Evolutionary conservation across 2,329 filamentous ascomycete genomes (phyloP), one percentile per base, ranked within the genome.

Genomic region (Aspergillus hiratsukae): DNA sequence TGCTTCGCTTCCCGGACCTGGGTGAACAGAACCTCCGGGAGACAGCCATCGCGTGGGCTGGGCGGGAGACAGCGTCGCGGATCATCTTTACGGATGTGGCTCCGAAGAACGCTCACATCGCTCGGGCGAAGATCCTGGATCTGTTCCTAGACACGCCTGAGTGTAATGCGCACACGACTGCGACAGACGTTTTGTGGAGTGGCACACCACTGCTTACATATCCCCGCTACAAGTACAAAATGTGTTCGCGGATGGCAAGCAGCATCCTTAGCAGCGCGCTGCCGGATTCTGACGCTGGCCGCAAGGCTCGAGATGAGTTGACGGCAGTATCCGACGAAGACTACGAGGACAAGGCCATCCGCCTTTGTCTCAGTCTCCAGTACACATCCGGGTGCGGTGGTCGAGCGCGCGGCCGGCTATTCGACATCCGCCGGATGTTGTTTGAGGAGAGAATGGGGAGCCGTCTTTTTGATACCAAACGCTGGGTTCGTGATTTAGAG

Each of bases 191-290:
- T 1, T 80, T 99, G 6, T 99, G 94, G 94, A 95, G 90, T 52
- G 95, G 92, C 64, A 97, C 94, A 0, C 94, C 94, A 4, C 78
- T 99, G 23, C 80, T 99, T 28, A 99, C 94, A 0, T 80, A 94
- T 29, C 92, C 94, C 10, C 85, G 94, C 37, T 97, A 97, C 72
- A 84, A 89, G 51, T 97, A 97, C 76, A 99, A 99, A 75, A 99
- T 99, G 94, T 99, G 94, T 74, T 96, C 91, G 46, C 89, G 94
- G 53, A 99, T 99, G 89, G 94, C 93, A 6, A 92, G 94, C 6
- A 96, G 91, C 10, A 97, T 99, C 55, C 81, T 99, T 29, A 89
- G 86, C 61, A 94, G 94, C 17, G 94, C 94, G 0, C 77, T 99
- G 3, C 94, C 94, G 0, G 87, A 86, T 62, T 81, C 79, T 0